Evolutionary conservation across 257 asterid species (phyloP).

Genomic region (Eucommia ulmoides): DNA sequence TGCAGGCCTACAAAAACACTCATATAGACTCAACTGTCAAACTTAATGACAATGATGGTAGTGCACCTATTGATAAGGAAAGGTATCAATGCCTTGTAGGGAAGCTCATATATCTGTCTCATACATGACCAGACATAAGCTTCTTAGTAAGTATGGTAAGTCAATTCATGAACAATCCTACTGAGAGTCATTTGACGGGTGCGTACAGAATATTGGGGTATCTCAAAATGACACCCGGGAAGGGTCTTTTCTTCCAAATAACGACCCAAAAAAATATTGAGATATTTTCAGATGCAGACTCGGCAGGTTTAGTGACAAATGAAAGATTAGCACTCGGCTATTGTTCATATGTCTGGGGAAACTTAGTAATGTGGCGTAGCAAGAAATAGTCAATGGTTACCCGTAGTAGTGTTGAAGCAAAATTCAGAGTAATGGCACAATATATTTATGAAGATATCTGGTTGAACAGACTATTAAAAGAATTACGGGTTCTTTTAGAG

Average conservation of each 20-base stretch:
- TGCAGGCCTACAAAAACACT: neutral
- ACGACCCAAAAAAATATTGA: neutral
- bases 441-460: neutral
- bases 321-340: neutral
- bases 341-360: neutral
- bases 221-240: neutral
- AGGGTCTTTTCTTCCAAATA: neutral
- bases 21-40: neutral
- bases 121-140: neutral
- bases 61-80: neutral
- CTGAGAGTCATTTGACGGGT: neutral
- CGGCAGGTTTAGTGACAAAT: neutral
- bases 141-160: neutral
- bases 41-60: neutral
- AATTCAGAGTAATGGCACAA: neutral
- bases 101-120: neutral
- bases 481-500: neutral
- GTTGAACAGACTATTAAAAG: neutral
- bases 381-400: neutral
- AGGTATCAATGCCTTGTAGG: neutral
- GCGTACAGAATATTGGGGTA: neutral
- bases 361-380: neutral
- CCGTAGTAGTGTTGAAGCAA: neutral
- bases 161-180: neutral
- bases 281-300: neutral